Conservation (phyloP, 331 rosid species). For the Pyracantha coccinea region DNA sequence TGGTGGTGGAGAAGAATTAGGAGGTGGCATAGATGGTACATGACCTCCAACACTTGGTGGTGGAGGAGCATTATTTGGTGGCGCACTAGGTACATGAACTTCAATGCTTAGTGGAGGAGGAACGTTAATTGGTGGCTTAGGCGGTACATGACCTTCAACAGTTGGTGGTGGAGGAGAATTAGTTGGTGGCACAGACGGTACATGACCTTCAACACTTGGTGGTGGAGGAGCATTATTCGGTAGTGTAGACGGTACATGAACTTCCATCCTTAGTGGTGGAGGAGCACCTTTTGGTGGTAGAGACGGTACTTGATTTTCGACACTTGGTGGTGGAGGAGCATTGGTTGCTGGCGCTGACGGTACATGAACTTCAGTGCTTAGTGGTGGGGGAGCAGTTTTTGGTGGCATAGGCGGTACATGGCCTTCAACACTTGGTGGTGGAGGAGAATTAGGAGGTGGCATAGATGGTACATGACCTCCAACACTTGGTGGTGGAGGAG, state of each 20-base stretch:
- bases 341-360: not conserved
- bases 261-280: not conserved
- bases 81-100: constrained; percentile 22
- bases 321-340: constrained; percentile 22
- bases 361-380: not conserved
- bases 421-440: constrained; percentile 26
- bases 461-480: constrained; percentile 25
- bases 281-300: constrained; percentile 29
- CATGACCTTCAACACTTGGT: not conserved
- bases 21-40: not conserved
- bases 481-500: constrained; percentile 20
- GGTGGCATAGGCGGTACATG: constrained; percentile 17
- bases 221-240: constrained; percentile 17
- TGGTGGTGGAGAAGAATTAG: constrained; percentile 20
- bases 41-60: not conserved
- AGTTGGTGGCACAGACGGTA: constrained; percentile 18
- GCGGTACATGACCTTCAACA: constrained; percentile 23
- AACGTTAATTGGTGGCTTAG: constrained; percentile 22
- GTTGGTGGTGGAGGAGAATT: constrained; percentile 34
- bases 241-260: not conserved
- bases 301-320: constrained; percentile 22
- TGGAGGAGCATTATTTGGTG: constrained; percentile 33
- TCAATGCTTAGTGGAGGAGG: constrained; percentile 30
- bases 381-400: constrained; percentile 17
- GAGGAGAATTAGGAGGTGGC: constrained; percentile 29